Percentiles rank a stretch among this genome's conserved stretches.
Conservation (phyloP, 148 eudicot species). For the Spergularia bocconei region DNA sequence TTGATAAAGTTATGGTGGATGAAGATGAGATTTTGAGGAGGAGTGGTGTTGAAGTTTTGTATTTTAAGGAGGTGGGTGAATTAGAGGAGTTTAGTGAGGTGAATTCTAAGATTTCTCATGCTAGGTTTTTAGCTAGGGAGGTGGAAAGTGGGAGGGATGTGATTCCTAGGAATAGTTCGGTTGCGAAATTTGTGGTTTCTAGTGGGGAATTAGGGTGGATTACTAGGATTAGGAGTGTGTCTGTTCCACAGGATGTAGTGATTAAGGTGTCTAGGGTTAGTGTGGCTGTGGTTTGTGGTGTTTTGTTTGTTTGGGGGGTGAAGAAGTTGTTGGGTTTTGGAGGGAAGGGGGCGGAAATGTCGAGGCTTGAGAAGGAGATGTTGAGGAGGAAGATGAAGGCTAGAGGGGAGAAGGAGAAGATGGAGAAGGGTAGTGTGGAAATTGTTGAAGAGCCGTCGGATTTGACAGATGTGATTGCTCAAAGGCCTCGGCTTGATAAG, state of each 20-base stretch:
- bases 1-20: constrained; percentile 61
- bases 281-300: constrained; percentile 44
- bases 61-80: constrained; percentile 32
- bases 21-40: constrained; percentile 73
- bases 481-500: constrained; percentile 64
- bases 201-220: constrained; percentile 29
- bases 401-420: constrained; percentile 50
- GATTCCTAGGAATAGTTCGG: constrained; percentile 53
- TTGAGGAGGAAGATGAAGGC: constrained; percentile 68
- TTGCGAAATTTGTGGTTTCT: constrained; percentile 46
- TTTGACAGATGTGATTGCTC: constrained; percentile 20
- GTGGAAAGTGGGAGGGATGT: constrained; percentile 52
- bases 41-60: constrained; percentile 39
- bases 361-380: constrained; percentile 71
- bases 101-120: constrained; percentile 50
- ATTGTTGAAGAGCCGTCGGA: constrained; percentile 44
- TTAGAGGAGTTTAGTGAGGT: constrained; percentile 44
- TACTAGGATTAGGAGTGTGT: constrained; percentile 32
- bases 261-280: constrained; percentile 44
- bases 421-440: constrained; percentile 54
- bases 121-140: constrained; percentile 59
- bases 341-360: constrained; percentile 31
- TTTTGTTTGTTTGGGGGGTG: constrained; percentile 44
- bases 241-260: constrained; percentile 17
- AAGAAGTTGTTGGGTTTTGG: constrained; percentile 34